phyloP scores from a whole-genome alignment of 129 eudicot species.

The sunflower (Helianthus annuus) region HanXRQr2.0-SUNRISE NC_035446.2:154507903-154508402 shows the following conservation, averaged over 20 bases:
- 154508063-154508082: neutral
- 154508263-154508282: constrained; percentile 83
- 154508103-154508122: constrained; percentile 90
- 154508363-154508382: neutral
- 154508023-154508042: constrained; percentile 3
- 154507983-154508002: constrained; percentile 71
- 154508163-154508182: constrained; percentile 91
- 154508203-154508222: constrained; percentile 90
- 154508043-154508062: neutral
- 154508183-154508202: constrained; percentile 93
- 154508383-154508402: neutral
- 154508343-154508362: neutral
- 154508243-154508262: constrained; percentile 85
- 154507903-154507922: constrained; percentile 93
- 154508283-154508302: constrained; percentile 92
- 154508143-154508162: constrained; percentile 86
- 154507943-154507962: constrained; percentile 82
- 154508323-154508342: constrained; percentile 79
- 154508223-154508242: constrained; percentile 82
- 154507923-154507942: constrained; percentile 77
- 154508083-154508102: constrained; percentile 21
- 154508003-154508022: constrained; percentile 66
- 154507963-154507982: constrained; percentile 68
- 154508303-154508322: constrained; percentile 89
- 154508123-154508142: constrained; percentile 85